Percentiles rank a stretch among this genome's conserved stretches.
These are phyloP conservation scores for Crithidia bombi DNA, from an alignment of 208 protist species.

Conservation along the genomic window DNA sequence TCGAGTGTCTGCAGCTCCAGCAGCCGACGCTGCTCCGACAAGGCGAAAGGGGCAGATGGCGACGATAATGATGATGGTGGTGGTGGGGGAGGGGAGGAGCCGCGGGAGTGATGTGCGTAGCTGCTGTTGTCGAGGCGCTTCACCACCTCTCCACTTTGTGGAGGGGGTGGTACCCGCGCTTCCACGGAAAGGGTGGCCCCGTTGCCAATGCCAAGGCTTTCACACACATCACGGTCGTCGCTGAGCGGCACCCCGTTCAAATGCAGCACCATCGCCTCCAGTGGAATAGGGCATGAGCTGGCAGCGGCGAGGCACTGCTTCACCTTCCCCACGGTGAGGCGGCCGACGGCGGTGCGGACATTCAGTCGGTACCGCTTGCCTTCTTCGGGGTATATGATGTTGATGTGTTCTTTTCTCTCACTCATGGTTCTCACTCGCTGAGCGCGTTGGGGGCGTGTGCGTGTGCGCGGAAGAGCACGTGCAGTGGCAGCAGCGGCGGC, in stretches of 20 bases:
- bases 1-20: slow-evolving; percentile 74
- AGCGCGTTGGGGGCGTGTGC: neutral
- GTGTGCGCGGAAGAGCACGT: neutral
- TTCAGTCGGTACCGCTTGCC: slow-evolving; percentile 66
- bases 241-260: slow-evolving; percentile 61
- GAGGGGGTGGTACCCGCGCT: slow-evolving; percentile 2
- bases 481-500: no score
- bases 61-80: neutral
- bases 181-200: slow-evolving; percentile 69
- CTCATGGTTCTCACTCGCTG: no score
- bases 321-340: slow-evolving; percentile 64
- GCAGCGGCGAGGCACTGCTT: slow-evolving; percentile 73
- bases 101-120: neutral
- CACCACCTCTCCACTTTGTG: neutral
- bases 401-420: slow-evolving; percentile 40
- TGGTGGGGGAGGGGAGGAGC: neutral
- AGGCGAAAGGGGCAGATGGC: slow-evolving; percentile 5
- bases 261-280: slow-evolving; percentile 46
- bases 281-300: slow-evolving; percentile 53
- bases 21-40: slow-evolving; percentile 45
- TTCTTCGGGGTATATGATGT: slow-evolving; percentile 60
- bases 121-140: neutral
- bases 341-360: slow-evolving; percentile 51
- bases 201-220: slow-evolving; percentile 54
- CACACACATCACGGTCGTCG: slow-evolving; percentile 51